Conservation (phyloP, 2,329 filamentous ascomycete species). For the Tolypocladium guangdongense region DNA sequence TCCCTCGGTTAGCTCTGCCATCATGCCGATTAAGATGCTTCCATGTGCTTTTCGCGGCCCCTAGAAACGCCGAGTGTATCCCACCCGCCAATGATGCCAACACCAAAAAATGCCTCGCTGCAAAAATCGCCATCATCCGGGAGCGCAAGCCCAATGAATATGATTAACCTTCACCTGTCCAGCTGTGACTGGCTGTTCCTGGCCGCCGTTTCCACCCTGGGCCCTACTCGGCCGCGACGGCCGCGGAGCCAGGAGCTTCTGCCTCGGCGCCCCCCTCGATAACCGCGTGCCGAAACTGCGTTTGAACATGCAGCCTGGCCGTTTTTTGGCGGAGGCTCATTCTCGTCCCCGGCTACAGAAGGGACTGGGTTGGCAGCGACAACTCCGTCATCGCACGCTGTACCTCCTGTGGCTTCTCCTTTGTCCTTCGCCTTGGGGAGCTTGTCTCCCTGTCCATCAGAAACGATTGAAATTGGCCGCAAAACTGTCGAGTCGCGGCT, state of each 20-base stretch:
- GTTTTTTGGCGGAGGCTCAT: constrained; percentile 4
- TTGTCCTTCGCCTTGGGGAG: not conserved
- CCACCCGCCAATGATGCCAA: not conserved
- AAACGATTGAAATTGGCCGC: constrained; percentile 3
- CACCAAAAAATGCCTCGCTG: not conserved
- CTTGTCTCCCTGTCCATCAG: constrained; percentile 1
- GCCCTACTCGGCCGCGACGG: constrained; percentile 13
- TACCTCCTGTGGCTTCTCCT: not conserved
- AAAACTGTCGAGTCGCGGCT: constrained; percentile 5
- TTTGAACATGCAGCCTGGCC: not conserved
- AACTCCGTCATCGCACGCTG: not conserved
- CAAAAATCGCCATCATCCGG: not conserved
- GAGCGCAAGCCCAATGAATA: not conserved
- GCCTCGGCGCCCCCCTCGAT: constrained; percentile 15
- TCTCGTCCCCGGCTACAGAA: constrained; percentile 1
- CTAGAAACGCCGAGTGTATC: not conserved
- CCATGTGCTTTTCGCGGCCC: not conserved
- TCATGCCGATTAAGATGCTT: not conserved
- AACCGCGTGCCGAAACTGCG: constrained; percentile 2
- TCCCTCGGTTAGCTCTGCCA: not conserved
- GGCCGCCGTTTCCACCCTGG: not conserved
- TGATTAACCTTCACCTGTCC: not conserved
- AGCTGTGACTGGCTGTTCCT: not conserved
- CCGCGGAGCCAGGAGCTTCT: constrained; percentile 14
- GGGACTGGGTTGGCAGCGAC: not conserved